A percentile compares a stretch with the other conserved stretches of the same genome.
These are phyloP conservation scores for Jamesozyma piceae DNA, from an alignment of 805 yeast genomes.

Conservation along the genomic window DNA sequence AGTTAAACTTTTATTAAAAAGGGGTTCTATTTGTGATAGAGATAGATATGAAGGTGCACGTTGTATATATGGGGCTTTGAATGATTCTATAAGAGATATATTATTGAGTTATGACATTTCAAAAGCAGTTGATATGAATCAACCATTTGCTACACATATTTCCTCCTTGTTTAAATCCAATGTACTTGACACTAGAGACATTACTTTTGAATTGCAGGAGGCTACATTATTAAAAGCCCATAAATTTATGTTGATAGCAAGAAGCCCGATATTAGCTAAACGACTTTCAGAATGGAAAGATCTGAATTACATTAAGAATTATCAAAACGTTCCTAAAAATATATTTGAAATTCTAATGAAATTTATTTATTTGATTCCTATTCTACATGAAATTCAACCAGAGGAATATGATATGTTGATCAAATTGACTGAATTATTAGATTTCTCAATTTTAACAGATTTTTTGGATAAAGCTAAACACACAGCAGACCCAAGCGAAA, in stretches of 20 bases:
- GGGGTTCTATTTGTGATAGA: conserved; percentile 71
- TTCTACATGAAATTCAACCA: conserved; percentile 31
- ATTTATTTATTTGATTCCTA: conserved; percentile 32
- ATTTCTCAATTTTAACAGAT: conserved; percentile 32
- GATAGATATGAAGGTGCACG: conserved; percentile 77
- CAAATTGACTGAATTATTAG: conserved; percentile 29
- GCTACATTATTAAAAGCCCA: conserved; percentile 26
- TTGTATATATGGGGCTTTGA: conserved; percentile 71
- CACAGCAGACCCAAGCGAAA: conserved; percentile 24
- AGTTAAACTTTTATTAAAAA: conserved; percentile 48
- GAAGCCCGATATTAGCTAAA: conserved; percentile 29
- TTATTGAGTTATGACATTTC: conserved; percentile 54
- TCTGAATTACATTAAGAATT: background rate
- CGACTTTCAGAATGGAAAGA: background rate
- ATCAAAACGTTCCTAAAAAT: background rate
- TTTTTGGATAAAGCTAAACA: conserved; percentile 27
- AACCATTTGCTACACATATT: conserved; percentile 67
- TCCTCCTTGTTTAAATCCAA: conserved; percentile 32
- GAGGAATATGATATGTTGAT: conserved; percentile 25
- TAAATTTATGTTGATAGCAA: conserved; percentile 34
- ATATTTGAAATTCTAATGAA: conserved; percentile 23
- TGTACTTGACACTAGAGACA: conserved; percentile 20
- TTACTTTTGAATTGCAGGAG: conserved; percentile 11
- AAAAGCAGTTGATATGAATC: conserved; percentile 54
- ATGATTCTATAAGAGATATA: conserved; percentile 51